Evolutionary conservation across 2,329 filamentous ascomycete species (phyloP).

Genomic region (Paraphoma sp.): DNA sequence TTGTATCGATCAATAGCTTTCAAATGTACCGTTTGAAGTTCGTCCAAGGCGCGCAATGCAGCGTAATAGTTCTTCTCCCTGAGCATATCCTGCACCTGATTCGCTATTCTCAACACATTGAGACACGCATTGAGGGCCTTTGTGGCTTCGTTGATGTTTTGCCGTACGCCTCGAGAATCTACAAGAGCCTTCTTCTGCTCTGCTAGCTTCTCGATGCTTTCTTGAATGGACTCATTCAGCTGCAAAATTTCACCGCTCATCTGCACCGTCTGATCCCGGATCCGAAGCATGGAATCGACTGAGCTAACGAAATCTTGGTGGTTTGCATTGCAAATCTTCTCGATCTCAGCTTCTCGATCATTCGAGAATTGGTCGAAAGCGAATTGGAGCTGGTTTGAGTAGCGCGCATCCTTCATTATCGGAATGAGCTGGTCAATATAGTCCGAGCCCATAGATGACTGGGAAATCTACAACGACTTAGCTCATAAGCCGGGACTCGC

Average conservation of each 20-base stretch:
- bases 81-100: constrained; percentile 90
- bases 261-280: constrained; percentile 87
- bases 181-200: constrained; percentile 94
- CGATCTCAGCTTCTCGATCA: constrained; percentile 89
- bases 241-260: constrained; percentile 90
- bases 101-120: constrained; percentile 89
- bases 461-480: constrained; percentile 73
- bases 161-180: constrained; percentile 86
- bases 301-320: constrained; percentile 96
- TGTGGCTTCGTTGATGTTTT: constrained; percentile 94
- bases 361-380: constrained; percentile 82
- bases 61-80: constrained; percentile 95
- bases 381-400: constrained; percentile 77
- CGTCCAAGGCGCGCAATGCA: constrained; percentile 89
- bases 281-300: constrained; percentile 89
- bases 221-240: constrained; percentile 92
- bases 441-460: constrained; percentile 88
- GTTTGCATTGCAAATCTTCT: constrained; percentile 91
- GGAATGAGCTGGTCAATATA: constrained; percentile 96
- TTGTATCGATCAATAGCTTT: constrained; percentile 95
- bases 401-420: constrained; percentile 86
- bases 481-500: neutral
- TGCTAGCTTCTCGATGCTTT: constrained; percentile 91
- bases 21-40: constrained; percentile 94
- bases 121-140: constrained; percentile 89